Conservation (phyloP, 2,329 filamentous ascomycete genomes). For the Claviceps spartinae region DNA sequence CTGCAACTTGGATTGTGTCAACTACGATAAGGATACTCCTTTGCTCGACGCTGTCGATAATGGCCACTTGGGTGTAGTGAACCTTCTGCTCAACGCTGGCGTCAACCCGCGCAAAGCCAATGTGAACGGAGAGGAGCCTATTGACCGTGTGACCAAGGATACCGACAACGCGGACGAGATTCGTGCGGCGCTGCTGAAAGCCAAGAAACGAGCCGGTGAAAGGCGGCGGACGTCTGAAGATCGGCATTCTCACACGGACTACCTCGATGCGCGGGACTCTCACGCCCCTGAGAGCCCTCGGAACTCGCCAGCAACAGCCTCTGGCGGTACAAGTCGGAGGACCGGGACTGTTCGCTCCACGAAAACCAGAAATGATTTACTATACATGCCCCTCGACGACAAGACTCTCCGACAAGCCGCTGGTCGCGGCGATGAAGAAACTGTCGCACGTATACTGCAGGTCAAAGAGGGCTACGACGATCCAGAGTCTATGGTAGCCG, state of each 20-base stretch:
- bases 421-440: slow-evolving; percentile 47
- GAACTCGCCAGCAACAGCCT: slow-evolving; percentile 35
- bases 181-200: slow-evolving; percentile 49
- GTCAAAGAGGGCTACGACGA: slow-evolving; percentile 53
- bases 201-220: slow-evolving; percentile 40
- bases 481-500: slow-evolving; percentile 76
- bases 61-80: slow-evolving; percentile 78
- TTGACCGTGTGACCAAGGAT: slow-evolving; percentile 67
- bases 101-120: slow-evolving; percentile 88
- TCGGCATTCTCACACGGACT: slow-evolving; percentile 32
- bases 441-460: slow-evolving; percentile 45
- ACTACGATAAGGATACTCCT: slow-evolving; percentile 80
- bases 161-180: slow-evolving; percentile 71
- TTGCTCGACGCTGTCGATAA: slow-evolving; percentile 95
- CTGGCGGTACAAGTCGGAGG: slow-evolving; percentile 30
- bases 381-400: slow-evolving; percentile 51
- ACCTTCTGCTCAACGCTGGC: slow-evolving; percentile 67
- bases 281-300: slow-evolving; percentile 46
- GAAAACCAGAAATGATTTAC: slow-evolving; percentile 49
- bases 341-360: slow-evolving; percentile 43
- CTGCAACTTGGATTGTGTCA: slow-evolving; percentile 68
- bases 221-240: slow-evolving; percentile 45
- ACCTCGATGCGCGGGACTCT: slow-evolving; percentile 34
- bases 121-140: slow-evolving; percentile 80
- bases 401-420: slow-evolving; percentile 48